phyloP scores from a whole-genome alignment of 148 eudicot genomes.

The Camellia sinensis region DNA sequence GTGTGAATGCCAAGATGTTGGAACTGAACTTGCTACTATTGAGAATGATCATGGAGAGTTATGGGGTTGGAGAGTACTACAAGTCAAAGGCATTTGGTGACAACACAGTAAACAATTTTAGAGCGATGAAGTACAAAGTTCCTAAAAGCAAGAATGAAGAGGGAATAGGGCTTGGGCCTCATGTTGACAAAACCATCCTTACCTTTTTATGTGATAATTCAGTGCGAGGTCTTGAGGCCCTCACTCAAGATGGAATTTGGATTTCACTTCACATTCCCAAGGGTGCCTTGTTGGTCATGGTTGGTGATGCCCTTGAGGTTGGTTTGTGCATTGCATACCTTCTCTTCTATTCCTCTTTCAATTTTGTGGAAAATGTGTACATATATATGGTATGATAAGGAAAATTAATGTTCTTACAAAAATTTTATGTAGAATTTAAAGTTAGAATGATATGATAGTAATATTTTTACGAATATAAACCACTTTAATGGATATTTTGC shows the following conservation, averaged over 20 bases:
- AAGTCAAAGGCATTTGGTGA: not conserved
- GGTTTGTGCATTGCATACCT: too few species aligned
- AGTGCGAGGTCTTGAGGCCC: constrained; percentile 1
- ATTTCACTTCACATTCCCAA: not conserved
- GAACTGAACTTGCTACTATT: not conserved
- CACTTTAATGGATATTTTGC: too few species aligned
- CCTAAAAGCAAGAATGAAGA: not conserved
- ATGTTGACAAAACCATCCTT: not conserved
- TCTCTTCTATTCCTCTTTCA: too few species aligned
- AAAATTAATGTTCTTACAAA: too few species aligned
- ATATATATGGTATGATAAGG: too few species aligned
- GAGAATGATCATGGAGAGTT: constrained; percentile 2
- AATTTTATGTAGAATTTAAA: too few species aligned
- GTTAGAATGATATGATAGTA: too few species aligned
- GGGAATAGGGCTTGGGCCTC: not conserved
- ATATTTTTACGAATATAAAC: too few species aligned
- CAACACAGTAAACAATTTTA: not conserved
- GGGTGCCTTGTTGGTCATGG: not conserved
- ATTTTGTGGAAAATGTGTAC: too few species aligned
- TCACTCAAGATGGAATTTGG: constrained; percentile 2
- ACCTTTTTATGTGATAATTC: not conserved
- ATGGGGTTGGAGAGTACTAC: not conserved
- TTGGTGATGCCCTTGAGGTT: not conserved
- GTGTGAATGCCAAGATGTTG: not conserved
- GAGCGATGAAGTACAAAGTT: not conserved